Evolutionary conservation across 345 rosid genomes (phyloP), one percentile per base, ranked within the genome.

Genomic region (Excoecaria cochinchinensis): DNA sequence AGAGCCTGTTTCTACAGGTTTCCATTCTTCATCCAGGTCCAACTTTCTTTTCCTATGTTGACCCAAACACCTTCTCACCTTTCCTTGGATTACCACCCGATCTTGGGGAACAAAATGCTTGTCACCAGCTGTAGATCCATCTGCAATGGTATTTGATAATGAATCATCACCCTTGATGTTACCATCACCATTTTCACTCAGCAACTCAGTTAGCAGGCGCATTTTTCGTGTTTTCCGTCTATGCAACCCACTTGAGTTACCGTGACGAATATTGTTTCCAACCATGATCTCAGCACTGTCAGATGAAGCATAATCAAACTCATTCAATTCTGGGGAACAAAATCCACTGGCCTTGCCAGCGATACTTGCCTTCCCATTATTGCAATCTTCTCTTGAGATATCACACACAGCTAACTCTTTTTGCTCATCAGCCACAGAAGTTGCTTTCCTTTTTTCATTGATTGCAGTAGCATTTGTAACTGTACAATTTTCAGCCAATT

Each of bases 201-300:
- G 70, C 82, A 95, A 84, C 46, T 95, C 99, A n/a, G 90, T 88
- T 48, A 95, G 82, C 75, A 86, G 82, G 73, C 94, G 91, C 74
- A 89, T 79, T 82, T 91, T 95, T 57, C 87, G 86, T 66, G 84
- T 52, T 89, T 85, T 91, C 67, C 85, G 89, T 19, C 89, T 90
- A 78, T 80, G 91, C 77, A 73, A 70, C 73, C 89, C 80, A 67
- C 81, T 69, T n/a, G 78, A 76, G 56, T 74, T 79, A 77, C 80
- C 85, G 65, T 44, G 77, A 74, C 63, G 72, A 46, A 74, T 73
- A 50, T 64, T 69, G 64, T 74, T 72, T 53, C 79, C 83, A 63
- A 42, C 71, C 84, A 82, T 67, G 59, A 62, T 74, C 70, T 87
- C 88, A 21, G 80, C 80, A 82, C 88, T 90, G 80, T 89, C 94